Conservation (phyloP, 2,329 filamentous ascomycete species). For the Colletotrichum falcatum region DNA sequence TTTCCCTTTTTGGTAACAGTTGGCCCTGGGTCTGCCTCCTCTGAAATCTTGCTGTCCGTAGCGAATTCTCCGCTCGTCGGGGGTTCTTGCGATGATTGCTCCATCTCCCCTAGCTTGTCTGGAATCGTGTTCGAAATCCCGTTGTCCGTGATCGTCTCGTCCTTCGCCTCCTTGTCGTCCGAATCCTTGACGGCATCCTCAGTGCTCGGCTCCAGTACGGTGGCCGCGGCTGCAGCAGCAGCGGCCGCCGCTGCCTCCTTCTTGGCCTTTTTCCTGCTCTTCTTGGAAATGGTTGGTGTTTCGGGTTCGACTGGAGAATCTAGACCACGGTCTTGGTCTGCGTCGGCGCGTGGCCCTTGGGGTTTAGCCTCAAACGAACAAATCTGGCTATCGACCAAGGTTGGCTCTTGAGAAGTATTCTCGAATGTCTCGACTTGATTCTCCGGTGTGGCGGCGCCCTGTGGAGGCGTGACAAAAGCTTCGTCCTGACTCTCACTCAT, state of each 20-base stretch:
- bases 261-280: constrained; percentile 47
- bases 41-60: constrained; percentile 36
- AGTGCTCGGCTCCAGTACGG: not conserved
- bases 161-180: constrained; percentile 29
- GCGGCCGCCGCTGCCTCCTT: constrained; percentile 28
- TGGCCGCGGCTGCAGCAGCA: not conserved
- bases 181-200: constrained; percentile 8
- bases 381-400: constrained; percentile 29
- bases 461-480: constrained; percentile 15
- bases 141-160: constrained; percentile 22
- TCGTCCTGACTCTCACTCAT: constrained; percentile 14
- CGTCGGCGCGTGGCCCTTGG: constrained; percentile 29
- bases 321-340: constrained; percentile 20
- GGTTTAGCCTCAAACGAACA: constrained; percentile 22
- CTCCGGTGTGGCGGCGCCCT: not conserved
- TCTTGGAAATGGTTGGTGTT: constrained; percentile 44
- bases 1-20: constrained; percentile 50
- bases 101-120: constrained; percentile 36
- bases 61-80: constrained; percentile 32
- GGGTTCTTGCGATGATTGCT: constrained; percentile 31
- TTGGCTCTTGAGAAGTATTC: constrained; percentile 25
- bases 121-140: constrained; percentile 17
- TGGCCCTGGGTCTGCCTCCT: constrained; percentile 42
- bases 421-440: constrained; percentile 7
- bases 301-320: constrained; percentile 25